phyloP scores from a whole-genome alignment of 371 early-diverging fungal genomes.

The Cokeromyces recurvatus region DNA sequence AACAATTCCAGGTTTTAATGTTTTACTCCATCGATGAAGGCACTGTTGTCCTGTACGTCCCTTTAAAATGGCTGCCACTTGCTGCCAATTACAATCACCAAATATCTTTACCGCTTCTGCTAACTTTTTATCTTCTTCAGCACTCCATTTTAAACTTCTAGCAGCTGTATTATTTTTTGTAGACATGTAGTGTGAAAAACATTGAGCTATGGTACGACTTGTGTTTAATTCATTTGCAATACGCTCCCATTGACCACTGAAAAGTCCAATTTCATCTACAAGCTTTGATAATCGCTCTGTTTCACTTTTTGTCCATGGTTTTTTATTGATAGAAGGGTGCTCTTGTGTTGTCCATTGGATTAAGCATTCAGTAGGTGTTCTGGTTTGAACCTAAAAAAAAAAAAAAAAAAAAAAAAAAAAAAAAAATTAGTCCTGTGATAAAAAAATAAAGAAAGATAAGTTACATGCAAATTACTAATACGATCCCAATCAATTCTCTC shows the following conservation, averaged over 20 bases:
- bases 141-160: constrained; percentile 47
- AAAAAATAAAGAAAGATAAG: background rate
- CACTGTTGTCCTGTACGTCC: constrained; percentile 80
- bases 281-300: constrained; percentile 37
- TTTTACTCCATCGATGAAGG: constrained; percentile 76
- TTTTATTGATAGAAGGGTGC: constrained; percentile 76
- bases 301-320: constrained; percentile 63
- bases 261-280: constrained; percentile 34
- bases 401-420: too few species aligned
- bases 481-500: constrained; percentile 65
- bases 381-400: constrained; percentile 44
- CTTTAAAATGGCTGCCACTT: constrained; percentile 62
- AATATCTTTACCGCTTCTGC: constrained; percentile 52
- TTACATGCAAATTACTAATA: constrained; percentile 59
- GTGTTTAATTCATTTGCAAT: constrained; percentile 59
- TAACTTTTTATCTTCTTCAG: constrained; percentile 58
- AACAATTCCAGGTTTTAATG: constrained; percentile 69
- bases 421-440: too few species aligned
- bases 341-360: constrained; percentile 85
- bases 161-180: constrained; percentile 16
- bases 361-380: constrained; percentile 65
- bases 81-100: constrained; percentile 67
- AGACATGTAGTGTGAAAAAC: constrained; percentile 65
- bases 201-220: constrained; percentile 74
- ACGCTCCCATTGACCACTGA: constrained; percentile 55